Evolutionary conservation across 805 yeast genomes (phyloP).

Genomic region (Starmerella bombi): DNA sequence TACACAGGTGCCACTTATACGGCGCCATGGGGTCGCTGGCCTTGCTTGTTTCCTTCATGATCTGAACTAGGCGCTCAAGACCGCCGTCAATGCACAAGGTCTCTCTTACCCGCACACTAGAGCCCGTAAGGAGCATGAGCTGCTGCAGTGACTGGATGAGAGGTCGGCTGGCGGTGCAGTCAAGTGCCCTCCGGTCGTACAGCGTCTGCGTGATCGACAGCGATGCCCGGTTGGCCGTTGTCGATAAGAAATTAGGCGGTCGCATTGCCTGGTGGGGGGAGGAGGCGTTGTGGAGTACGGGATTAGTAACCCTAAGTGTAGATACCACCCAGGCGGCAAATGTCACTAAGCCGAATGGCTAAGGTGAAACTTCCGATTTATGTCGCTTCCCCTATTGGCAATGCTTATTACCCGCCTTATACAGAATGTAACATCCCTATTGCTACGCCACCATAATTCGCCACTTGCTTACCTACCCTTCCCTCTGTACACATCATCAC

Average conservation of each 20-base stretch:
- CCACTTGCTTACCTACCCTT: no score
- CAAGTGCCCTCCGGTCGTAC: slow-evolving; percentile 85
- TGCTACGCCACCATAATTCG: no score
- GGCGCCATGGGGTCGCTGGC: slow-evolving; percentile 34
- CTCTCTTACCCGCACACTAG: slow-evolving; percentile 80
- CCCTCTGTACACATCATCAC: no score
- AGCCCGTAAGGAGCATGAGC: slow-evolving; percentile 71
- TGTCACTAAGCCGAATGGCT: no score
- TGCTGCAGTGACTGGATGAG: slow-evolving; percentile 84
- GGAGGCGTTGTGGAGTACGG: no score
- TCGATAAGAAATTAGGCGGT: slow-evolving; percentile 73
- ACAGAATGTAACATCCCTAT: no score
- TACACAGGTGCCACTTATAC: slow-evolving; percentile 94
- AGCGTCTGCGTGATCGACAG: slow-evolving; percentile 77
- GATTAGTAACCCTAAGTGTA: no score
- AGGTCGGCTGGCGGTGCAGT: slow-evolving; percentile 79
- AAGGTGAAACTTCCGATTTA: no score
- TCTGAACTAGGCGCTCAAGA: slow-evolving; percentile 71
- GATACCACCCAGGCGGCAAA: no score
- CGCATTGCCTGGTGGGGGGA: no score
- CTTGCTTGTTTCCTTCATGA: slow-evolving; percentile 45
- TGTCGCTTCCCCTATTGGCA: no score
- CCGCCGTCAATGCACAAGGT: slow-evolving; percentile 86
- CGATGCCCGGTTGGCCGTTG: slow-evolving; percentile 76
- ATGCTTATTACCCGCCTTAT: no score